Evolutionary conservation across 2,329 filamentous ascomycete species (phyloP).

Genomic region (Chaetomium globosum): DNA sequence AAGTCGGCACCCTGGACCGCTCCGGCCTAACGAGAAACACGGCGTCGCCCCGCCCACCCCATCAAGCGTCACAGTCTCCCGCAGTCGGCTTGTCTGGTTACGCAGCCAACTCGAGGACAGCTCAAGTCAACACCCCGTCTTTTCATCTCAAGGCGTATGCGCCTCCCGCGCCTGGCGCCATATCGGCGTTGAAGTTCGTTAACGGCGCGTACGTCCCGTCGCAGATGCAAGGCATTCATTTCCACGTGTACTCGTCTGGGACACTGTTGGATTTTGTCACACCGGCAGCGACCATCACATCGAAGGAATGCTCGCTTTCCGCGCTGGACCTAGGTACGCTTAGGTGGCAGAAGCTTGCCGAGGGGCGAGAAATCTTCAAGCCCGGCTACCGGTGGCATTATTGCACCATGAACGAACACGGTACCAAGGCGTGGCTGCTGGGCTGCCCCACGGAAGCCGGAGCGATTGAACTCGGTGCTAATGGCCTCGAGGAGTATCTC

Average conservation of each 20-base stretch:
- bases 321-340: slow-evolving; percentile 83
- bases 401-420: slow-evolving; percentile 91
- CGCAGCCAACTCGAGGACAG: slow-evolving; percentile 68
- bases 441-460: slow-evolving; percentile 79
- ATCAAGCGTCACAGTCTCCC: slow-evolving; percentile 53
- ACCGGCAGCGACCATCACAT: slow-evolving; percentile 81
- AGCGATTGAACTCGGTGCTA: slow-evolving; percentile 66
- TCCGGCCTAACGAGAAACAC: slow-evolving; percentile 47
- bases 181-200: slow-evolving; percentile 87
- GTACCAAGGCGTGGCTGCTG: slow-evolving; percentile 95
- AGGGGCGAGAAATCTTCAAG: slow-evolving; percentile 91
- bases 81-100: slow-evolving; percentile 64
- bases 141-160: slow-evolving; percentile 72
- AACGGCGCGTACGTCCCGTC: slow-evolving; percentile 83
- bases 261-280: slow-evolving; percentile 93
- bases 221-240: slow-evolving; percentile 89
- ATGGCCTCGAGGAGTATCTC: slow-evolving; percentile 83
- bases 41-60: slow-evolving; percentile 57
- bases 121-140: slow-evolving; percentile 67
- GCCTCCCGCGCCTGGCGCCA: slow-evolving; percentile 82
- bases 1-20: slow-evolving; percentile 56
- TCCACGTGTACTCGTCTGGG: slow-evolving; percentile 91
- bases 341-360: slow-evolving; percentile 92
- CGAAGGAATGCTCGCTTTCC: slow-evolving; percentile 86
- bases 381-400: slow-evolving; percentile 97